phyloP scores from a whole-genome alignment of 176 grass and related monocot species.

The Triticum monococcum region DNA sequence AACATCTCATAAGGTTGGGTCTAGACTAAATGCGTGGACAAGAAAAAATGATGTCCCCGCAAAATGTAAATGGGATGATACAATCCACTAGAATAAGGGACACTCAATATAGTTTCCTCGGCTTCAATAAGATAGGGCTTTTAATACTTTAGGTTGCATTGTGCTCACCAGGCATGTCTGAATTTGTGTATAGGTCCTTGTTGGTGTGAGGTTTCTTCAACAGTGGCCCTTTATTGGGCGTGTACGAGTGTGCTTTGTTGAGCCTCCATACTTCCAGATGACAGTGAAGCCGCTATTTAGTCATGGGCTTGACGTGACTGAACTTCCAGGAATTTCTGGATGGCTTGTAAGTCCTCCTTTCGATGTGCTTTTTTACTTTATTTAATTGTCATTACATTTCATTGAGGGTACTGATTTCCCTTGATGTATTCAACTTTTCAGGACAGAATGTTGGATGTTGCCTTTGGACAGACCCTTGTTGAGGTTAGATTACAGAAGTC shows the following conservation, averaged over 20 bases:
- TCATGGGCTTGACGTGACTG: constrained; percentile 90
- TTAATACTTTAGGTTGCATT: neutral
- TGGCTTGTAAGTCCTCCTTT: constrained; percentile 75
- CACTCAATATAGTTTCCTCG: neutral
- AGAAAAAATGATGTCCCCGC: constrained; percentile 11
- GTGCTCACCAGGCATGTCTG: neutral
- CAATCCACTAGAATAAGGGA: neutral
- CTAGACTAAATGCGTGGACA: neutral
- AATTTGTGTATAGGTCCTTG: constrained; percentile 63
- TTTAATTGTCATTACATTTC: constrained; percentile 9
- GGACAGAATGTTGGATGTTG: constrained; percentile 92
- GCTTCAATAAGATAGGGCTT: neutral
- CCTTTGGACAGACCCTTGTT: constrained; percentile 88
- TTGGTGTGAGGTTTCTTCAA: constrained; percentile 84
- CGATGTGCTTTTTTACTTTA: neutral
- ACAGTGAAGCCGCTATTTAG: constrained; percentile 89
- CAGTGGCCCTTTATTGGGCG: constrained; percentile 89
- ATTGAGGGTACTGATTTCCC: constrained; percentile 15
- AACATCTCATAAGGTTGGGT: neutral
- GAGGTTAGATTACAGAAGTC: constrained; percentile 63
- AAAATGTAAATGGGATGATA: constrained; percentile 4
- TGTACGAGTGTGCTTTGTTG: constrained; percentile 90
- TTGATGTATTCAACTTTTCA: constrained; percentile 36
- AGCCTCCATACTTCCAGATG: constrained; percentile 98
- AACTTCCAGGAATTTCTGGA: constrained; percentile 96